Evolutionary conservation across 768 basidiomycete species (phyloP).

Genomic region (Hirschioporus abietinus): DNA sequence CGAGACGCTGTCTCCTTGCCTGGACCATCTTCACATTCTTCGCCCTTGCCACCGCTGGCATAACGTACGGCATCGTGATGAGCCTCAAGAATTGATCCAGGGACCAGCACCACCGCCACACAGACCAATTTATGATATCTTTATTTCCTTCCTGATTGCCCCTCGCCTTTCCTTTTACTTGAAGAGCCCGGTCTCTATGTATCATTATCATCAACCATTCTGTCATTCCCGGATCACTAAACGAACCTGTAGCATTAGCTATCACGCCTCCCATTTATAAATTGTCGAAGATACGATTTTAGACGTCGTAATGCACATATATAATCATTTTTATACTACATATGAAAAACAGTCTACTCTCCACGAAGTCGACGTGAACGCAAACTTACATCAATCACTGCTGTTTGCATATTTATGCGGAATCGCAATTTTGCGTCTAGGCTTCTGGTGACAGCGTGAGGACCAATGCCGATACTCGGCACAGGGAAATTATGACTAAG

Average conservation of each 20-base stretch:
- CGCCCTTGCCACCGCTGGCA: neutral
- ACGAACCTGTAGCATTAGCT: constrained; percentile 4
- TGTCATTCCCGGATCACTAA: neutral
- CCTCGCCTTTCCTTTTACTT: neutral
- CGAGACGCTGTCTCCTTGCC: neutral
- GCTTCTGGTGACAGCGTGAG: too few species aligned
- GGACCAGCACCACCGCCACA: too few species aligned
- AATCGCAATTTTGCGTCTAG: too few species aligned
- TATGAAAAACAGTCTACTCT: too few species aligned
- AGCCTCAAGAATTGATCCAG: neutral
- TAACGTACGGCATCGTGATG: neutral
- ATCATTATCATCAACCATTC: neutral
- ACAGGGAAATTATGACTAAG: too few species aligned
- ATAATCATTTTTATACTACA: too few species aligned
- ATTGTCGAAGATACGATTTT: too few species aligned
- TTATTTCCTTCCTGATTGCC: neutral
- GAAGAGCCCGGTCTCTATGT: neutral
- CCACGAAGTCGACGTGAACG: too few species aligned
- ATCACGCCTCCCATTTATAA: neutral
- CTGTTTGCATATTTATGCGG: too few species aligned
- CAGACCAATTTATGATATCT: neutral
- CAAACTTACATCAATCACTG: too few species aligned
- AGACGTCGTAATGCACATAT: too few species aligned
- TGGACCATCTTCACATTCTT: neutral
- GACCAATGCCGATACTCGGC: too few species aligned